A percentile compares a stretch with the other conserved stretches of the same genome.
phyloP scores from a whole-genome alignment of 169 alveolate species.

The Plasmodium berghei region DNA sequence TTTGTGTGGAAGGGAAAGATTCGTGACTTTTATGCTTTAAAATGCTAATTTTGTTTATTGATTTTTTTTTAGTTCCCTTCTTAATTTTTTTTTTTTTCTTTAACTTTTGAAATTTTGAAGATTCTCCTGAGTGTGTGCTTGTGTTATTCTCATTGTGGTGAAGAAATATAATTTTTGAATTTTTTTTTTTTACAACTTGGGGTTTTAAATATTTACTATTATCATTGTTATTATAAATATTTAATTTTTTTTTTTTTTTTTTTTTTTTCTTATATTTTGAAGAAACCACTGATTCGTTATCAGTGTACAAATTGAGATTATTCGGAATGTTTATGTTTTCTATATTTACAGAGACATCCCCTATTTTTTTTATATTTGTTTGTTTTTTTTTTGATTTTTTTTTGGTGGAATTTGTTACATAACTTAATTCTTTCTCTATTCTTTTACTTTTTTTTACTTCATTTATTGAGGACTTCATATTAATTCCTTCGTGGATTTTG shows the following conservation, averaged over 20 bases:
- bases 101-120: not conserved
- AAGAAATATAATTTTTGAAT: conserved; percentile 9
- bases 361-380: not conserved
- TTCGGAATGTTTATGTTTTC: not conserved
- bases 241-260: not conserved
- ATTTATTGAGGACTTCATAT: not conserved
- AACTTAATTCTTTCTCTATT: not conserved
- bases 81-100: conserved; percentile 2
- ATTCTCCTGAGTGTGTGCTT: not conserved
- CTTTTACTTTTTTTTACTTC: not conserved
- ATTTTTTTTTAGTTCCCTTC: not conserved
- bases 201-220: not conserved
- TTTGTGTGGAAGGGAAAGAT: conserved; percentile 4
- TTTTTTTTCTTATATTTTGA: not conserved
- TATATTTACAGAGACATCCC: not conserved
- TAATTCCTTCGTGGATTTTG: not conserved
- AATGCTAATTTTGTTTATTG: conserved; percentile 6
- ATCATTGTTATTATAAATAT: not conserved
- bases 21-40: conserved; percentile 10
- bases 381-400: conserved; percentile 10
- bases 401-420: not conserved
- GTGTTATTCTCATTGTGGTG: not conserved
- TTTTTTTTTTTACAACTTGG: not conserved
- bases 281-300: too few species aligned
- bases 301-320: too few species aligned